Percentiles rank a stretch among this genome's conserved stretches.
Evolutionary conservation across 1,284 basidiomycete genomes (phyloP).

Genomic region (Kwoniella shivajii): DNA sequence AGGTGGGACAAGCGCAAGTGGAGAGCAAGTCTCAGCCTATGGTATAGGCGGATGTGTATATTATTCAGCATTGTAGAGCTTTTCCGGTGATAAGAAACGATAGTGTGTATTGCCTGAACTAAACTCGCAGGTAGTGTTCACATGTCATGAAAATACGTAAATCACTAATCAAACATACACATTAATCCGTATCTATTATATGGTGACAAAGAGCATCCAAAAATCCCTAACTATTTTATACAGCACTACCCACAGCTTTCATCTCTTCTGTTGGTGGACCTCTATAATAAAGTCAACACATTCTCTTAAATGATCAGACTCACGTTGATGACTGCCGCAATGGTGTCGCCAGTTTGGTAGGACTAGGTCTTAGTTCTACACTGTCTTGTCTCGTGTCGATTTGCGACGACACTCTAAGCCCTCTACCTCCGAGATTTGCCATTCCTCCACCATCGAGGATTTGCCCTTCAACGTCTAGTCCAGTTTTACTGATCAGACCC

Average conservation of each 20-base stretch:
- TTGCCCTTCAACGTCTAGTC: conserved; percentile 52
- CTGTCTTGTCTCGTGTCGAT: conserved; percentile 7
- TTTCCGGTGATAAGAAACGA: too few relatives aligned
- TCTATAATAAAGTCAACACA: background rate
- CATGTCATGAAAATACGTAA: too few relatives aligned
- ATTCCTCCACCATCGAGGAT: conserved; percentile 55
- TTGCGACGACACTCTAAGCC: conserved; percentile 16
- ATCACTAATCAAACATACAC: too few relatives aligned
- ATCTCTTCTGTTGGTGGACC: conserved; percentile 4
- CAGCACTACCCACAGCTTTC: conserved; percentile 9
- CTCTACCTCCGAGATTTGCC: conserved; percentile 42
- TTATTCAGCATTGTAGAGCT: too few relatives aligned
- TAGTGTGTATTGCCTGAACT: too few relatives aligned
- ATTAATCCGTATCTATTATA: background rate
- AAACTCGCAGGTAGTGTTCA: too few relatives aligned
- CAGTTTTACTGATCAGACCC: conserved; percentile 45
- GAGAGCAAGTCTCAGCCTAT: too few relatives aligned
- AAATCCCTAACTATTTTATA: conserved; percentile 7
- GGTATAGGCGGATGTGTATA: too few relatives aligned
- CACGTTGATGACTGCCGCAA: conserved; percentile 24
- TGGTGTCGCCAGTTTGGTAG: conserved; percentile 17
- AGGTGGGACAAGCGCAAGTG: too few relatives aligned
- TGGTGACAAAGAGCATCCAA: too few relatives aligned
- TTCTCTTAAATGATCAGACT: too few relatives aligned
- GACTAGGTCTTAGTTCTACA: conserved; percentile 8